phyloP scores from a whole-genome alignment of 2,329 filamentous ascomycete species.

The Calonectria pseudoturangicola region DNA sequence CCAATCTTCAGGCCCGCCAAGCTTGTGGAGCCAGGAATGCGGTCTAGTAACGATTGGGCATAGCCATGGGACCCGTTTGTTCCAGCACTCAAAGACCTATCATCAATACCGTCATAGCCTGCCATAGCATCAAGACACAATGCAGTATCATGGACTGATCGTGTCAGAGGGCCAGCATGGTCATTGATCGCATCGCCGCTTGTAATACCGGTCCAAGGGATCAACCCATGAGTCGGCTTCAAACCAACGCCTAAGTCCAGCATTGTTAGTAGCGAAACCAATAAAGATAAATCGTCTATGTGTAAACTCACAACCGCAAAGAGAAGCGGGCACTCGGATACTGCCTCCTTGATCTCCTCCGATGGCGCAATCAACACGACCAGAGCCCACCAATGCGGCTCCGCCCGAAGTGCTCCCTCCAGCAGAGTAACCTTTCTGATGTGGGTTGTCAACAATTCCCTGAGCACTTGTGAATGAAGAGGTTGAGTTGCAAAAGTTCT shows the following conservation, averaged over 20 bases:
- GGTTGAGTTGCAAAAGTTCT: conserved; percentile 71
- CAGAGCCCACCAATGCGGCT: conserved; percentile 66
- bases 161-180: conserved; percentile 67
- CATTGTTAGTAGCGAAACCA: background rate
- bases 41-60: conserved; percentile 17
- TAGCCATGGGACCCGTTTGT: conserved; percentile 53
- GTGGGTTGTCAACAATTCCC: conserved; percentile 68
- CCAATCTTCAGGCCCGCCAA: conserved; percentile 62
- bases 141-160: conserved; percentile 64
- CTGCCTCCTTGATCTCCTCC: conserved; percentile 70
- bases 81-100: conserved; percentile 61
- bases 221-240: conserved; percentile 70
- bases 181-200: conserved; percentile 71
- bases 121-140: conserved; percentile 66
- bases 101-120: conserved; percentile 69
- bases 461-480: conserved; percentile 68
- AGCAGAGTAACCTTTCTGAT: conserved; percentile 65
- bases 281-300: too few relatives aligned
- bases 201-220: conserved; percentile 70
- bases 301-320: conserved; percentile 57
- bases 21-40: background rate
- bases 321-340: conserved; percentile 65
- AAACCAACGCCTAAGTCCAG: conserved; percentile 60
- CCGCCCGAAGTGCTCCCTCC: conserved; percentile 70
- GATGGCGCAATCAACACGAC: conserved; percentile 65